Base-by-base conservation (phyloP, 1,139 yeast species). In the Saccharomyces hybrid region DNA sequence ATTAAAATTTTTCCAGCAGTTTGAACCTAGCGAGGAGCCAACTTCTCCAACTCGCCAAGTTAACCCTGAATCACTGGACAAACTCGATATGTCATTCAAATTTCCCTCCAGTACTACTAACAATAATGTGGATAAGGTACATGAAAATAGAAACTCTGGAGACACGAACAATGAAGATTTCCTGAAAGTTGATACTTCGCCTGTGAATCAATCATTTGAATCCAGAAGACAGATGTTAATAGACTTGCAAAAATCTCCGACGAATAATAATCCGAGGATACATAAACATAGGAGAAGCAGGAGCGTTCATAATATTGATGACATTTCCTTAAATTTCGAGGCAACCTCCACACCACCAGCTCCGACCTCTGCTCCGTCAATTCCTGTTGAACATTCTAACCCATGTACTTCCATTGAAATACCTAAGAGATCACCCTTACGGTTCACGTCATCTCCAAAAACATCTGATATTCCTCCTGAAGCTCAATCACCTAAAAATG, bases 261-360 rank as follows among this genome's bases (percentile, higher is more conserved):
- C 48, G 16, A 52, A 46, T 9, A 49, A 50, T 13, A 25, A 47
- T n/a, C 38, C 49, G 13, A 54, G 52, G 26, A 51, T 59, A 2
- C 70, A 67, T 54, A 54, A 54, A 14, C 72, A 68, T 55, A 65
- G 60, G 53, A 61, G 72, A 51, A 67, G 69, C 47, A 50, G 55
- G 46, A 55, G 58, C 13, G 31, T 55, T 11, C 54, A 55, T 47
- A 51, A 46, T 26, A 47, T 31, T n/a, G 55, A 53, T 11, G 62
- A 58, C 8, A 49, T 25, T n/a, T 57, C 31, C 32, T 49, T 34
- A 16, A 48, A 50, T 52, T 53, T 52, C 53, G 54, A 32, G 6
- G 58, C 54, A 3, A 53, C 58, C 14, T 56, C 57, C 6, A 55
- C 58, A 3, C 61, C 60, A 4, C 57, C 56, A 14, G 44, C 44